A percentile compares a stretch with the other conserved stretches of the same genome.
Conservation (phyloP, 495 filamentous ascomycete genomes). For the Daldinia grandis region DNA sequence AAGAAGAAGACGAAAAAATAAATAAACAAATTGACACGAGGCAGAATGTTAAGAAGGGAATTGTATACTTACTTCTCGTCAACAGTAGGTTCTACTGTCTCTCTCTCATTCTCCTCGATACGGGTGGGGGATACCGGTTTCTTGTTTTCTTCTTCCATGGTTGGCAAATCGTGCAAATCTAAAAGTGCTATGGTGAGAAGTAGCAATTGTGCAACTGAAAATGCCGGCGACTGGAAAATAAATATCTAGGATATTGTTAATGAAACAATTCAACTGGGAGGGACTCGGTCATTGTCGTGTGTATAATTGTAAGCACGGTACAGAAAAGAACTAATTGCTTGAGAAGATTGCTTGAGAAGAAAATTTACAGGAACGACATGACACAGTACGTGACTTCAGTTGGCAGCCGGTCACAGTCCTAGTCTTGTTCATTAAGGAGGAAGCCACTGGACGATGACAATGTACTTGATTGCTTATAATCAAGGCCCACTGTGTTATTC, state of each 20-base stretch:
- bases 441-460: not conserved
- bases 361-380: not conserved
- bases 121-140: not conserved
- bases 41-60: not conserved
- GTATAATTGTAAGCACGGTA: not conserved
- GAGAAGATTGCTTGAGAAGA: not conserved
- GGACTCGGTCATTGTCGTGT: not conserved
- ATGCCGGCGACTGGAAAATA: not conserved
- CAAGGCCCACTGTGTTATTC: not conserved
- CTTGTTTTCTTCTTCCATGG: constrained; percentile 15
- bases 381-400: not conserved
- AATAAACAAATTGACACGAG: not conserved
- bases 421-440: not conserved
- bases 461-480: not conserved
- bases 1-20: not conserved
- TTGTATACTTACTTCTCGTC: constrained; percentile 16
- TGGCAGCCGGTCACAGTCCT: not conserved
- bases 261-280: not conserved
- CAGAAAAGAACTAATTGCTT: not conserved
- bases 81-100: not conserved
- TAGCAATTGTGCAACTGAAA: not conserved
- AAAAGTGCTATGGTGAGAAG: not conserved
- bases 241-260: not conserved
- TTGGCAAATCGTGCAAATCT: not conserved
- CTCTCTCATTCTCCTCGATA: not conserved